phyloP scores from a whole-genome alignment of 2,329 filamentous ascomycete species.

The Phaeoacremonium minimum region DNA sequence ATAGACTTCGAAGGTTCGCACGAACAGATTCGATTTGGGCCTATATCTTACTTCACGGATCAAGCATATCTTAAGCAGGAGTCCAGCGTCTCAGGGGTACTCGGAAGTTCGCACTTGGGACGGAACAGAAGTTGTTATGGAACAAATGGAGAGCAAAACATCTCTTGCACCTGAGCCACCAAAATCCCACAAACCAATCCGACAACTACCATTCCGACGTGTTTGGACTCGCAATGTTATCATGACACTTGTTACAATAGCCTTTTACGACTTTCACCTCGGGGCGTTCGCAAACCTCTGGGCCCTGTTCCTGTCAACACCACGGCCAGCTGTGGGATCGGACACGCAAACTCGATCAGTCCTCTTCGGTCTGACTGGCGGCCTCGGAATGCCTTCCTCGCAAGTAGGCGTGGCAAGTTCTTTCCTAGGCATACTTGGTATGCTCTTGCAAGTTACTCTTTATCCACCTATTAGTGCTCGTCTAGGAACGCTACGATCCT shows the following conservation, averaged over 20 bases:
- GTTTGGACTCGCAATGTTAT: conserved; percentile 45
- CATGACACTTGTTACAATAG: conserved; percentile 55
- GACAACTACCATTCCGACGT: conserved; percentile 31
- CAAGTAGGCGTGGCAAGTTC: conserved; percentile 67
- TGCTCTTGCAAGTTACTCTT: conserved; percentile 63
- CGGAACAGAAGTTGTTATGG: background rate
- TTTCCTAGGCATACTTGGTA: conserved; percentile 64
- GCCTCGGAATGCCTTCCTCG: conserved; percentile 61
- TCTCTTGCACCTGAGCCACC: conserved; percentile 22
- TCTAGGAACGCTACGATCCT: conserved; percentile 64
- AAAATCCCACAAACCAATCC: conserved; percentile 13
- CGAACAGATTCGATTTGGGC: conserved; percentile 39
- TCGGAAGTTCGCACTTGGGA: conserved; percentile 2
- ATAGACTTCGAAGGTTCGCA: conserved; percentile 37
- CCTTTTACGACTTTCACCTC: conserved; percentile 67
- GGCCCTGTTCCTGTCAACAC: conserved; percentile 65
- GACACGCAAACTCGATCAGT: conserved; percentile 21
- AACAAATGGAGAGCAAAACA: conserved; percentile 9
- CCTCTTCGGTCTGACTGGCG: conserved; percentile 57
- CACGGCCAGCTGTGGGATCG: conserved; percentile 37
- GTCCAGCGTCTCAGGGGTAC: background rate
- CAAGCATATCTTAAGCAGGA: conserved; percentile 10
- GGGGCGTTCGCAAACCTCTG: conserved; percentile 67
- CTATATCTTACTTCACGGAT: conserved; percentile 28
- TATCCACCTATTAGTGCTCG: conserved; percentile 62